These are phyloP conservation scores for Diplosphaera chodatii DNA, from an alignment of 139 green algal genomes.

Conservation along the genomic window DNA sequence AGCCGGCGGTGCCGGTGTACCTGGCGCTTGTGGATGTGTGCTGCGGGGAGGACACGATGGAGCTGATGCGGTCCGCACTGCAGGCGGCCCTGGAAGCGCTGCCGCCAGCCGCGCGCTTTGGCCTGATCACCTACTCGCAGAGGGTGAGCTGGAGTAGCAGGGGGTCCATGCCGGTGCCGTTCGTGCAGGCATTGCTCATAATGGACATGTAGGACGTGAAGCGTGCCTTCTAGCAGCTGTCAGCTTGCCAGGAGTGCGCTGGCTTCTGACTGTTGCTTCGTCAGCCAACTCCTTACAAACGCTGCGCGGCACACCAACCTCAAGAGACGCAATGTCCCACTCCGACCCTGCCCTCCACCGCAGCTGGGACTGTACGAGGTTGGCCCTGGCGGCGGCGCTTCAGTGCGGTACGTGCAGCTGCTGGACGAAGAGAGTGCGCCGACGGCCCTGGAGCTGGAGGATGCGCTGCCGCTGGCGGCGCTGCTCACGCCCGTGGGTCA, in stretches of 20 bases:
- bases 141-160: constrained; percentile 39
- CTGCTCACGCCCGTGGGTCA: constrained; percentile 62
- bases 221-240: too few relatives aligned
- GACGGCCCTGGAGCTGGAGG: constrained; percentile 29
- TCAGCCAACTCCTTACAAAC: too few relatives aligned
- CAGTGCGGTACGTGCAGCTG: constrained; percentile 51
- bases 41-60: constrained; percentile 55
- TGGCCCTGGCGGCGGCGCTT: constrained; percentile 15
- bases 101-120: constrained; percentile 53
- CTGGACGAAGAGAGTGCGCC: constrained; percentile 21
- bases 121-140: constrained; percentile 56
- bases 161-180: too few relatives aligned
- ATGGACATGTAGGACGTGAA: too few relatives aligned
- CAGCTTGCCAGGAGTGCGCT: too few relatives aligned
- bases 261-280: too few relatives aligned
- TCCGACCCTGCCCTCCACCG: too few relatives aligned
- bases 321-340: too few relatives aligned
- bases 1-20: constrained; percentile 34
- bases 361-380: constrained; percentile 61
- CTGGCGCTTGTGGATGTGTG: constrained; percentile 51
- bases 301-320: too few relatives aligned
- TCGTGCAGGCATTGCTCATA: too few relatives aligned
- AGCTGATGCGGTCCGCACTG: constrained; percentile 63
- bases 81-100: constrained; percentile 73
- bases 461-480: constrained; percentile 63